Evolutionary conservation across 1,284 basidiomycete species (phyloP).

Genomic region (Taiwanofungus camphoratus): DNA sequence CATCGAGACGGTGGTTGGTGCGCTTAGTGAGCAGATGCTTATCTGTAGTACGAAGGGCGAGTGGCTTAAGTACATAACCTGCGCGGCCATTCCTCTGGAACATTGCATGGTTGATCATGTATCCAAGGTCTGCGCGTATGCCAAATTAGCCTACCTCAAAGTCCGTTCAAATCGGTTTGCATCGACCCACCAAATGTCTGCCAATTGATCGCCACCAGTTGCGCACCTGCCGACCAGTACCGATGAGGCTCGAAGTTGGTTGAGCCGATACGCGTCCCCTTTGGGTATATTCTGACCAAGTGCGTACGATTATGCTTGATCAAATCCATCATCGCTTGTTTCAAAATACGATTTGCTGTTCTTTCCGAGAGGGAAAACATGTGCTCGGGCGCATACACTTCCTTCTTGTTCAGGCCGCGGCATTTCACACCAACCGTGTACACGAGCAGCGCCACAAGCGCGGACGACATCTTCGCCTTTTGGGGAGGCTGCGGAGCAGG

Average conservation of each 20-base stretch:
- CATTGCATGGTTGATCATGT: slow-evolving; percentile 92
- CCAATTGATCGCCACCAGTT: slow-evolving; percentile 98
- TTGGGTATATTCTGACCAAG: slow-evolving; percentile 87
- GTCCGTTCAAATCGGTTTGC: neutral
- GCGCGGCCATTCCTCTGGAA: slow-evolving; percentile 83
- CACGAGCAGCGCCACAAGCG: slow-evolving; percentile 75
- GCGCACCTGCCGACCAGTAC: slow-evolving; percentile 88
- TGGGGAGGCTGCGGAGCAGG: slow-evolving; percentile 13
- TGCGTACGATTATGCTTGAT: slow-evolving; percentile 88
- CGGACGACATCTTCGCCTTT: slow-evolving; percentile 68
- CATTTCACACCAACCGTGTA: slow-evolving; percentile 97
- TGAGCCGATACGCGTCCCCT: slow-evolving; percentile 75
- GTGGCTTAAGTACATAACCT: slow-evolving; percentile 92
- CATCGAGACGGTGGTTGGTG: slow-evolving; percentile 58
- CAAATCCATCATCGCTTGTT: slow-evolving; percentile 60
- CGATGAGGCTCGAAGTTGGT: slow-evolving; percentile 89
- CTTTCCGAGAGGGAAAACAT: slow-evolving; percentile 93
- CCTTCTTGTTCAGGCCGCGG: slow-evolving; percentile 87
- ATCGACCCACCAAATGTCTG: slow-evolving; percentile 79
- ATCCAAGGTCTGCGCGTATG: slow-evolving; percentile 62
- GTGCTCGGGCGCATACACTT: slow-evolving; percentile 82
- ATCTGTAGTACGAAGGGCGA: slow-evolving; percentile 62
- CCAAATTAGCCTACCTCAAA: neutral
- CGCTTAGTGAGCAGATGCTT: slow-evolving; percentile 52
- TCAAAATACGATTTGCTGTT: slow-evolving; percentile 65